phyloP scores from a whole-genome alignment of 2,329 filamentous ascomycete genomes.

The Aureobasidium sp. region DNA sequence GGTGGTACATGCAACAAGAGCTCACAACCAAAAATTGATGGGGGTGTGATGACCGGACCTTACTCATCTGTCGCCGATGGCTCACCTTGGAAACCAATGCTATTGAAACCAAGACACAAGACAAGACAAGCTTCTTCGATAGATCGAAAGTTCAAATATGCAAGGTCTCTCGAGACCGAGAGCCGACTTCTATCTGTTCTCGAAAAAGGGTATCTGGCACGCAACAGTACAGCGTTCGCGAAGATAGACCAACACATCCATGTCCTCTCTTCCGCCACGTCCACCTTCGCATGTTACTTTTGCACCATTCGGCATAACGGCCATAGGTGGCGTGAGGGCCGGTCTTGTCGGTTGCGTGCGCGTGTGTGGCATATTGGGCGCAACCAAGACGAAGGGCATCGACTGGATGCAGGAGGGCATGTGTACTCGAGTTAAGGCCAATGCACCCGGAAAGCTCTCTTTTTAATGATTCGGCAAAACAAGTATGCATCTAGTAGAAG shows the following conservation, averaged over 20 bases:
- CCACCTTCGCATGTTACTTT: not conserved
- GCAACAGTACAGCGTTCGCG: not conserved
- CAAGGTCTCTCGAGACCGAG: not conserved
- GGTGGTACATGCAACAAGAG: not conserved
- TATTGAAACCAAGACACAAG: not conserved
- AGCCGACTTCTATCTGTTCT: not conserved
- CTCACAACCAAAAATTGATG: not conserved
- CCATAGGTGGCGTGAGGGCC: not conserved
- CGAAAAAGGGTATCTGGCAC: constrained; percentile 3
- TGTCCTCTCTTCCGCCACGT: not conserved
- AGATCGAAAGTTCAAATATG: not conserved
- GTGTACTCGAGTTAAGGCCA: not conserved
- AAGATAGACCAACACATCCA: not conserved
- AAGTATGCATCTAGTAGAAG: constrained; percentile 65
- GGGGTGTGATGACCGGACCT: no score
- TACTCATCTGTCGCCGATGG: not conserved
- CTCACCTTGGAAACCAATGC: no score
- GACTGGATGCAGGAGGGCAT: not conserved
- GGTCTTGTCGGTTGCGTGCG: not conserved
- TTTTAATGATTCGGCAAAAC: not conserved
- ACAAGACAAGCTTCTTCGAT: not conserved
- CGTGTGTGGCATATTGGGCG: not conserved
- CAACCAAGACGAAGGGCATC: not conserved
- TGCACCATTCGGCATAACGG: not conserved
- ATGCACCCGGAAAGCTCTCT: not conserved